Percentiles rank a stretch among this genome's conserved stretches.
Evolutionary conservation across 495 filamentous ascomycete genomes (phyloP).

Genomic region (Trichoderma asperelloides): DNA sequence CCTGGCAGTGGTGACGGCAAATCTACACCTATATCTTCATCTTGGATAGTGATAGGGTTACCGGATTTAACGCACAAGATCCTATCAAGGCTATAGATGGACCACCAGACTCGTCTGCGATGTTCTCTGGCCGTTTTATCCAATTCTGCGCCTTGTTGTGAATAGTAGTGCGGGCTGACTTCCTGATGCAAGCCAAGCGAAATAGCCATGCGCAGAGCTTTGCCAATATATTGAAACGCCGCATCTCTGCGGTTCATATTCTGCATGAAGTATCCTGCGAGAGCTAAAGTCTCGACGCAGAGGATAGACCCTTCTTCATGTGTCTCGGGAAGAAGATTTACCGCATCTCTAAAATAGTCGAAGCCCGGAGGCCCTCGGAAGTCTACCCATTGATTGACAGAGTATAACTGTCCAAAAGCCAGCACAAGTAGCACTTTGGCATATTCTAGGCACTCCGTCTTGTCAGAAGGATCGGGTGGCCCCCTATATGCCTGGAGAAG

Average conservation of each 20-base stretch:
- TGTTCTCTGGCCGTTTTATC: conserved; percentile 26
- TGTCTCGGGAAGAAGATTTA: conserved; percentile 40
- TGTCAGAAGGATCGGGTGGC: conserved; percentile 18
- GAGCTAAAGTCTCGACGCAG: conserved; percentile 41
- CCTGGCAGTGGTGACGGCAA: conserved; percentile 25
- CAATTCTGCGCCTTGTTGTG: conserved; percentile 2
- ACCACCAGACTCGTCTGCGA: conserved; percentile 44
- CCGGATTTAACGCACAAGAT: conserved; percentile 41
- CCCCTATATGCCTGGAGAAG: conserved; percentile 29
- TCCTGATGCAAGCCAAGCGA: conserved; percentile 44
- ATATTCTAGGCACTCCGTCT: conserved; percentile 18
- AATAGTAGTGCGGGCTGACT: conserved; percentile 17
- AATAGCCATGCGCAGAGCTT: conserved; percentile 44
- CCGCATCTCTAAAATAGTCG: conserved; percentile 40
- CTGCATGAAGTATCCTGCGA: conserved; percentile 46
- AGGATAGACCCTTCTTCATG: conserved; percentile 43
- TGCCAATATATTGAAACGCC: conserved; percentile 42
- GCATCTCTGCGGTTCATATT: conserved; percentile 42
- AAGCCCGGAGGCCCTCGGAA: conserved; percentile 41
- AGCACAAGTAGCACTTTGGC: conserved; percentile 35
- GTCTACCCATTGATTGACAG: conserved; percentile 42
- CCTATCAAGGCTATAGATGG: conserved; percentile 42
- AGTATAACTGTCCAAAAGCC: conserved; percentile 46
- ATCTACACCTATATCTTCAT: conserved; percentile 39
- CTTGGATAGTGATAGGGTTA: conserved; percentile 41